Base-by-base conservation (phyloP, 2,329 filamentous ascomycete species). In the Penicillium sp. region DNA sequence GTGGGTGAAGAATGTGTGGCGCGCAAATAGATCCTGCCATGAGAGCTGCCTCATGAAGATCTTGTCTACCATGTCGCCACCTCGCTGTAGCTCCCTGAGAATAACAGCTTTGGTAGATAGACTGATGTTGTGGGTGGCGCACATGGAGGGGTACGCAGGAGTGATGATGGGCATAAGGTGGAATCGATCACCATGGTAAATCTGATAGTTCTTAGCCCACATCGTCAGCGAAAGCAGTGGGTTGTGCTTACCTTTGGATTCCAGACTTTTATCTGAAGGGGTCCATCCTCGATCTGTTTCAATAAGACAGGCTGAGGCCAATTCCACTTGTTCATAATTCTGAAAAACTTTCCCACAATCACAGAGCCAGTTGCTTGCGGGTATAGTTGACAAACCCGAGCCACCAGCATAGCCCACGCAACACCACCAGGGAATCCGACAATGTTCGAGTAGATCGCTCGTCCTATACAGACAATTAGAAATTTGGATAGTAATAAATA, bases 111-210 rank as follows among this genome's bases (percentile, higher is more conserved):
- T 91, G 1, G 92, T 96, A 1, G 93, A 97, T 63, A 85, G 81
- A 3, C 90, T 93, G 60, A 99, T 88, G 69, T 96, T 97, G 79
- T 96, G 94, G 0, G 94, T 97, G 1, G 94, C 89, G 74, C 94
- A 97, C 93, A 97, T 97, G 49, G 92, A 96, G 3, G 94, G 94
- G 73, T 97, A 97, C 1, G 94, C 93, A 1, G 94, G 94, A 1
- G 94, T 99, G 70, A 99, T 97, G 75, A 99, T 91, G 29, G 94
- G 94, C 94, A 99, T 99, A 52, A 97, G 80, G 75, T 97, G 93
- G 65, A 86, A 90, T 43, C 85, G 85, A 74, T 97, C 94, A 54
- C 86, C 84, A 60, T 86, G 86, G 73, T 96, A 96, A 31, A 92
- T 80, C 83, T 90, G 67, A 39, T n/a, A 35, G n/a, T 50, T 12